Percentiles rank a stretch among this genome's conserved stretches.
phyloP scores from a whole-genome alignment of 108 stramenopile species.

The Chaetoceros tenuissimus region DNA sequence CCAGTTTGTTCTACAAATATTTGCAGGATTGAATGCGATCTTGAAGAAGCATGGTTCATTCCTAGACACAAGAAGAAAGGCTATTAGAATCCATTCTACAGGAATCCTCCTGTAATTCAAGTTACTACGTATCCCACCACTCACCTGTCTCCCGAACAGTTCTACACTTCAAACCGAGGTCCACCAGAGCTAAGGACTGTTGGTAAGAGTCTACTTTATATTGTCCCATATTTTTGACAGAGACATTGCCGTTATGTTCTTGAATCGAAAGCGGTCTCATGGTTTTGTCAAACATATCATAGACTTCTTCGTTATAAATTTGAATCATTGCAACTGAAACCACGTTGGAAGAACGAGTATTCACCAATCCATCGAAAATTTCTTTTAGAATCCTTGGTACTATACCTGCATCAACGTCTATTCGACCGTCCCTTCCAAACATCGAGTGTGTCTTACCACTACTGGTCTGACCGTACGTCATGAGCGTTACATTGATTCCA shows the following conservation, averaged over 20 bases:
- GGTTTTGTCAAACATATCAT: background rate
- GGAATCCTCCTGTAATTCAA: too few relatives aligned
- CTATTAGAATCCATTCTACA: too few relatives aligned
- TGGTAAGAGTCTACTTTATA: background rate
- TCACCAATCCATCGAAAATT: background rate
- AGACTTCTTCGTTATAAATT: background rate
- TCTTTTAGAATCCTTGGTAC: background rate
- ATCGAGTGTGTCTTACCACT: slow-evolving; percentile 50
- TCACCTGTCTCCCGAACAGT: background rate
- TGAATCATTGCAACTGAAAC: background rate
- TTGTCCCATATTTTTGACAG: background rate
- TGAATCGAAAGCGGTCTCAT: background rate
- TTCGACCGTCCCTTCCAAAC: slow-evolving; percentile 1
- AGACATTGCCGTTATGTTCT: background rate
- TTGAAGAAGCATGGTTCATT: background rate
- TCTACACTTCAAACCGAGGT: background rate
- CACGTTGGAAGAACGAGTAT: background rate
- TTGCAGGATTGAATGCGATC: background rate
- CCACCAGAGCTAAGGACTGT: background rate
- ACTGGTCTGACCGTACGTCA: slow-evolving; percentile 69
- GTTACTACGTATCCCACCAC: too few relatives aligned
- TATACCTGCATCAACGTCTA: background rate
- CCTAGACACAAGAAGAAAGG: too few relatives aligned
- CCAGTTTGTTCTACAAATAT: background rate
- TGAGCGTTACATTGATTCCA: slow-evolving; percentile 25